Base-by-base conservation (phyloP, 768 basidiomycete species). In the Russula emetica region DNA sequence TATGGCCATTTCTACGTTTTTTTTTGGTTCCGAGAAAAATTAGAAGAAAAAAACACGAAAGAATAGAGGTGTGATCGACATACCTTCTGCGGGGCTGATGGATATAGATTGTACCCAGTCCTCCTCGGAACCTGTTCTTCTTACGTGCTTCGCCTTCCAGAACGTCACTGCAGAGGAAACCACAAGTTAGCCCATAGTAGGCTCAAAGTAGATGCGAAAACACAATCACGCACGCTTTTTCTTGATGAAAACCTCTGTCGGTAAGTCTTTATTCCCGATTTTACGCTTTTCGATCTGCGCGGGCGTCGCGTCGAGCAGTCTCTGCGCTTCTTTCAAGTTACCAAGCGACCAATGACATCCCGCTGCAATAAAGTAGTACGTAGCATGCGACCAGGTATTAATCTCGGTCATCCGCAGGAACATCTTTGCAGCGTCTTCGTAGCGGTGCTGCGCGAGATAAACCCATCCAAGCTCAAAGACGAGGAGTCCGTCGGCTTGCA, bases 401-500 rank as follows among this genome's bases (percentile, higher is more conserved):
- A 90, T 69, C 65, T 83, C 80, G 5, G 83, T 85, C 66, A 92
- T 76, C 60, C 75, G 78, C 49, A 90, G 67, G 68, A 92, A 90
- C 61, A 78, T 77, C 53, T 87, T 82, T 1, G 87, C 88, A 1
- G 86, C 80, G 66, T 91, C 87, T 66, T 80, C 74, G 60, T 91
- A 90, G 62, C 80, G 77, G 58, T 85, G 74, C 62, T 87, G 80
- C 1, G 83, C 78, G 3, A 92, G 78, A 1, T 88, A 72, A 18
- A 84, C 85, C 90, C 90, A 92, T 0, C 87, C 88, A 4, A 92
- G 78, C 72, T 92, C 90, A 66, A 90, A 92, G 16, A 83, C 78
- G 8, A 92, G 78, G 69, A 91, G 71, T 22, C 85, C 83, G 71
- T 91, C 88, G 0, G 87, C 90, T 71, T 92, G 88, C 20, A 76